Evolutionary conservation across 1,284 basidiomycete genomes (phyloP).

Genomic region (Singerocomus rubriflavus): DNA sequence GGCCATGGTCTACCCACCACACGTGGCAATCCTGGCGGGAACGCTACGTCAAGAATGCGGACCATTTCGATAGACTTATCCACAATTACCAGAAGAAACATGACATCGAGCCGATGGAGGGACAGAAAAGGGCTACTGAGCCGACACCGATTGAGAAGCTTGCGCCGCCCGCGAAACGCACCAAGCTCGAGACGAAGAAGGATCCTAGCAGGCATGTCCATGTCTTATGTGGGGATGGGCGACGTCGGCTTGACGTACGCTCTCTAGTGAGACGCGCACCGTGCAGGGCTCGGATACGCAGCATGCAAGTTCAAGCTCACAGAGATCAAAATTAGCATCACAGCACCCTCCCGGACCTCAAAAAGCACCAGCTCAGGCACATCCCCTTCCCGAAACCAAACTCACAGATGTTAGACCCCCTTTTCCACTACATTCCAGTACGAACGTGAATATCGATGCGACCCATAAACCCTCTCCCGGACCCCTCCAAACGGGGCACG

Average conservation of each 20-base stretch:
- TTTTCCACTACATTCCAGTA: background rate
- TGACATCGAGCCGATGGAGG: too few relatives aligned
- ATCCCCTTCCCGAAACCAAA: background rate
- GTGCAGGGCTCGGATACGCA: background rate
- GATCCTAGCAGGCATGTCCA: slow-evolving; percentile 6
- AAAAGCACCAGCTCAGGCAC: background rate
- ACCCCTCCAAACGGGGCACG: background rate
- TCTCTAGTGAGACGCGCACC: slow-evolving; percentile 6
- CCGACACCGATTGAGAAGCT: slow-evolving; percentile 2
- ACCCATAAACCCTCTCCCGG: background rate
- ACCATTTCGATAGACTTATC: slow-evolving; percentile 43
- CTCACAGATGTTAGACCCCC: background rate
- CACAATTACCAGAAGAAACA: slow-evolving; percentile 22
- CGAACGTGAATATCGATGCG: background rate
- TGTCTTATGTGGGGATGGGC: background rate
- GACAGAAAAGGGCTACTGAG: slow-evolving; percentile 6
- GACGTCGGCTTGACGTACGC: background rate
- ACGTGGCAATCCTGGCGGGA: slow-evolving; percentile 55
- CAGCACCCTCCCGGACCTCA: background rate
- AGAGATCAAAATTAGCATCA: background rate
- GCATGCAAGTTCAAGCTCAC: background rate
- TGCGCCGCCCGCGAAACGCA: slow-evolving; percentile 12
- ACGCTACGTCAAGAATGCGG: slow-evolving; percentile 44
- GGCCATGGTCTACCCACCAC: slow-evolving; percentile 46
- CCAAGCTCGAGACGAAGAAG: background rate